phyloP scores from a whole-genome alignment of 768 basidiomycete species.

The Mrakia gelida region DNA sequence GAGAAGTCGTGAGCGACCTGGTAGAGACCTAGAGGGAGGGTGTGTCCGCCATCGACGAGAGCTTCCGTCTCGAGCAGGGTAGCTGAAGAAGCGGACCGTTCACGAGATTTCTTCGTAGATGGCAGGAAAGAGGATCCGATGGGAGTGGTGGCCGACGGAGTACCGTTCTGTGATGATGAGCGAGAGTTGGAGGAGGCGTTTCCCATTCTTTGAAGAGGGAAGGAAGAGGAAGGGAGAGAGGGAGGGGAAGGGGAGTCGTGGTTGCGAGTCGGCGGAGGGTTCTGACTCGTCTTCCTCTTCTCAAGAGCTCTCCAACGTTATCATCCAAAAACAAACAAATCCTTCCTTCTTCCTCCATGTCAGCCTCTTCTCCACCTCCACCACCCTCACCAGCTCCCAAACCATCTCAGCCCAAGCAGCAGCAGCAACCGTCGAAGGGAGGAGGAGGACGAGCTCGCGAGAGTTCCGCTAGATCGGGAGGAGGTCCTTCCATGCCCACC shows the following conservation, averaged over 20 bases:
- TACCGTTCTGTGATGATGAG: not conserved
- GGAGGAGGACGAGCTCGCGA: not conserved
- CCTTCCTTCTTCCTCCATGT: not conserved
- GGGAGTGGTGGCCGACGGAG: not conserved
- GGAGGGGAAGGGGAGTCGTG: constrained; percentile 1
- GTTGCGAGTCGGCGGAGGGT: not conserved
- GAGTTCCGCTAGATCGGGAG: not conserved
- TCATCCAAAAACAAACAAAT: not conserved
- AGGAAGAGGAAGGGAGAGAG: not conserved
- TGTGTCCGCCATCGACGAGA: constrained; percentile 73
- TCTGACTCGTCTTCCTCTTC: no score
- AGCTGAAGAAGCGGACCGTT: constrained; percentile 14
- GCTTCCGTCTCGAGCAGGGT: constrained; percentile 59
- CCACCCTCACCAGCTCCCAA: not conserved
- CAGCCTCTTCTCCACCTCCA: not conserved
- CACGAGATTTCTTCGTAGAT: constrained; percentile 24
- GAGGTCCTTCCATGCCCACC: not conserved
- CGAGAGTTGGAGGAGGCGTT: constrained; percentile 61
- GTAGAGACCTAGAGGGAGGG: constrained; percentile 79
- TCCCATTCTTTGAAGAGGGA: constrained; percentile 57
- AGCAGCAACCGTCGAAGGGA: not conserved
- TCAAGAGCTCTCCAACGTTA: not conserved
- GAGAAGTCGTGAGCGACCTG: constrained; percentile 73
- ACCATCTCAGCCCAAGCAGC: not conserved
- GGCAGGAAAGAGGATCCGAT: not conserved